phyloP scores from a whole-genome alignment of 2,329 filamentous ascomycete species.

The Verticillium dahliae region DNA sequence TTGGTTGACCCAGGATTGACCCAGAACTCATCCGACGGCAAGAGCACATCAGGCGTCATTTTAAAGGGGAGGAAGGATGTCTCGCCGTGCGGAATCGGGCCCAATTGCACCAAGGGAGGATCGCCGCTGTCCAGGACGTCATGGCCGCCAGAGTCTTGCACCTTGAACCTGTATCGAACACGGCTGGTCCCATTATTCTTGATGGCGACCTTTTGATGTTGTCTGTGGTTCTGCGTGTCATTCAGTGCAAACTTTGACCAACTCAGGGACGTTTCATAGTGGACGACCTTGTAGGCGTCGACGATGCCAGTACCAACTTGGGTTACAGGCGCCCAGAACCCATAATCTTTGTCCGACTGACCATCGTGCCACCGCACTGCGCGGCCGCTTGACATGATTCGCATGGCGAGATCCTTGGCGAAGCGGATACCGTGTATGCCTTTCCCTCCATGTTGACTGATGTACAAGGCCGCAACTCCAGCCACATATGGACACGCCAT shows the following conservation, averaged over 20 bases:
- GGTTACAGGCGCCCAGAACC: conserved; percentile 21
- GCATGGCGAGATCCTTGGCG: conserved; percentile 15
- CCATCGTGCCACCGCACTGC: conserved; percentile 25
- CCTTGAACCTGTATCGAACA: conserved; percentile 6
- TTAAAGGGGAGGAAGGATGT: background rate
- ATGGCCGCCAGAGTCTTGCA: conserved; percentile 23
- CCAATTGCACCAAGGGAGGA: conserved; percentile 2
- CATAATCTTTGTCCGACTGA: conserved; percentile 11
- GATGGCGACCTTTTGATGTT: conserved; percentile 27
- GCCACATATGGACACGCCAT: conserved; percentile 51
- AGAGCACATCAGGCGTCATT: conserved; percentile 1
- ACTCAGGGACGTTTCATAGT: conserved; percentile 28
- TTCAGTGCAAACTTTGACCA: conserved; percentile 40
- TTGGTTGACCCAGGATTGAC: conserved; percentile 19
- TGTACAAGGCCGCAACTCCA: conserved; percentile 40
- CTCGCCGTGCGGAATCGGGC: background rate
- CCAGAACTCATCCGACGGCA: conserved; percentile 6
- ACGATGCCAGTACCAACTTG: conserved; percentile 41
- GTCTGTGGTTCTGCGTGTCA: conserved; percentile 37
- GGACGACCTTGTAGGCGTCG: conserved; percentile 36
- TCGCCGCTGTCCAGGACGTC: conserved; percentile 2
- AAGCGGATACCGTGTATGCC: conserved; percentile 24
- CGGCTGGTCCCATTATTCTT: conserved; percentile 31
- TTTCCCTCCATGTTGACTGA: conserved; percentile 33
- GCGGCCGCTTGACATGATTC: conserved; percentile 24